These are phyloP conservation scores for Astrothelium subdiscretum DNA, from an alignment of 495 filamentous ascomycete species.

Conservation along the genomic window DNA sequence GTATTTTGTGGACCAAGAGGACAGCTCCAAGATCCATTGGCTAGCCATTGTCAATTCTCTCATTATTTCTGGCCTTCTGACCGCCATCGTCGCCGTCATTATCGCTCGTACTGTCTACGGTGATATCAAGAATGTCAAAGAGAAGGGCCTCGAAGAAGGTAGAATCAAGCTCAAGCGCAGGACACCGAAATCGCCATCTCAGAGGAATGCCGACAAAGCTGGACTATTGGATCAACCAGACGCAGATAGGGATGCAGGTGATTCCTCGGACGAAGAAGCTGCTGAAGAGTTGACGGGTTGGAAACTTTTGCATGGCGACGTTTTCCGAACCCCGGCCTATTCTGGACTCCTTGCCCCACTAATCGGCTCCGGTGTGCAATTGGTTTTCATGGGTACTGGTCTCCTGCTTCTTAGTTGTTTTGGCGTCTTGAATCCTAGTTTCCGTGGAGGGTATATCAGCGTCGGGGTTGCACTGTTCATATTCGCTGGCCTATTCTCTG, in stretches of 20 bases:
- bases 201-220: conserved; percentile 42
- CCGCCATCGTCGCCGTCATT: conserved; percentile 76
- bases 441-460: conserved; percentile 83
- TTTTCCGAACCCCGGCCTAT: conserved; percentile 71
- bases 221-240: conserved; percentile 55
- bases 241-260: conserved; percentile 51
- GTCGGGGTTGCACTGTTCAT: conserved; percentile 80
- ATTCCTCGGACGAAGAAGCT: conserved; percentile 56
- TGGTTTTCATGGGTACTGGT: conserved; percentile 75
- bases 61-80: conserved; percentile 72
- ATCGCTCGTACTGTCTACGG: conserved; percentile 69
- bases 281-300: conserved; percentile 77
- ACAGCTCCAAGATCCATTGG: conserved; percentile 80
- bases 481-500: conserved; percentile 79
- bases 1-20: conserved; percentile 86
- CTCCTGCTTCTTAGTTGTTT: conserved; percentile 69
- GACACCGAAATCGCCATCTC: conserved; percentile 35
- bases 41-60: conserved; percentile 85
- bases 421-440: conserved; percentile 81
- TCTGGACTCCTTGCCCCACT: conserved; percentile 74
- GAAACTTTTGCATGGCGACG: conserved; percentile 90
- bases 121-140: conserved; percentile 65
- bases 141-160: conserved; percentile 54
- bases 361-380: conserved; percentile 80
- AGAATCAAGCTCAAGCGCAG: conserved; percentile 45